Percentiles rank a stretch among this genome's conserved stretches.
Evolutionary conservation across 352 stramenopile species (phyloP).

Genomic region (Stramenopiles sp.): DNA sequence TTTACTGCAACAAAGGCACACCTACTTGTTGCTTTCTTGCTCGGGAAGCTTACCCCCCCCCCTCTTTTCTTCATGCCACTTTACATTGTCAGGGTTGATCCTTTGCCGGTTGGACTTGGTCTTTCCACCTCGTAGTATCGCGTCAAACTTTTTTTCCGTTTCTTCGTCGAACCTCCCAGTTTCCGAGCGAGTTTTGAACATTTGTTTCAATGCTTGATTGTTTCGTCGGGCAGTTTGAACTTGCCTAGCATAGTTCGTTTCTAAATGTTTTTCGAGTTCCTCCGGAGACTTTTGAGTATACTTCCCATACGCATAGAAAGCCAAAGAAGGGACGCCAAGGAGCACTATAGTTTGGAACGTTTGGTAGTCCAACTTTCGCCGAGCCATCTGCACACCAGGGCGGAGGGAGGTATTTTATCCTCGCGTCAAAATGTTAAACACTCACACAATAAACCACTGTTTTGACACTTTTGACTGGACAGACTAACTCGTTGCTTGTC

Average conservation of each 20-base stretch:
- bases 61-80: not conserved
- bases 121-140: not conserved
- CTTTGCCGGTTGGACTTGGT: not conserved
- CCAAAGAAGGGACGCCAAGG: not conserved
- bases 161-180: not conserved
- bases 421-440: too few species aligned
- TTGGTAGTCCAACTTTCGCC: not conserved
- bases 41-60: not conserved
- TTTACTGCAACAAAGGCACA: too few species aligned
- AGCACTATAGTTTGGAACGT: not conserved
- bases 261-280: not conserved
- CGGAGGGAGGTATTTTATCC: too few species aligned
- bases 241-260: not conserved
- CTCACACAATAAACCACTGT: too few species aligned
- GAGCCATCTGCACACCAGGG: too few species aligned
- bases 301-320: not conserved
- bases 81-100: not conserved
- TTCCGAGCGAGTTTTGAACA: not conserved
- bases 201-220: not conserved
- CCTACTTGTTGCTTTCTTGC: too few species aligned
- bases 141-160: not conserved
- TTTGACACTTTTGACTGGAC: too few species aligned
- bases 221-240: not conserved
- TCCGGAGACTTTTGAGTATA: not conserved
- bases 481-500: too few species aligned